Conservation (phyloP, 371 early-diverging fungal species). For the Entomophthora muscae region DNA sequence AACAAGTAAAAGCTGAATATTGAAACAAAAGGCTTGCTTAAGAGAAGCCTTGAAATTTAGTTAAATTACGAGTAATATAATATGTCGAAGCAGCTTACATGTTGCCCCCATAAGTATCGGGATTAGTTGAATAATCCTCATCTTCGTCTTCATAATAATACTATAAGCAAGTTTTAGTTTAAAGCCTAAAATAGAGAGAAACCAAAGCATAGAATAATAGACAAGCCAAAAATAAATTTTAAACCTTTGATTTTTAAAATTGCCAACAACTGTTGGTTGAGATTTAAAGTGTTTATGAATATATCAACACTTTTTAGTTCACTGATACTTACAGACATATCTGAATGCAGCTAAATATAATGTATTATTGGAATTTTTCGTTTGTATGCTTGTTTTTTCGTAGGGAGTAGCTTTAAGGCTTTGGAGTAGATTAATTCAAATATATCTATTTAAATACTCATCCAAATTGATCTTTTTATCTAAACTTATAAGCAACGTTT, state of each 20-base stretch:
- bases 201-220: background rate
- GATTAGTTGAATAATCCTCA: background rate
- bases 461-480: background rate
- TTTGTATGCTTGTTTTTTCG: too few relatives aligned
- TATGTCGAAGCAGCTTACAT: background rate
- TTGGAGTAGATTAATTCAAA: too few relatives aligned
- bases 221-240: background rate
- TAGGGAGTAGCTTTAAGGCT: too few relatives aligned
- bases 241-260: too few relatives aligned
- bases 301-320: too few relatives aligned
- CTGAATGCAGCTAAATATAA: too few relatives aligned
- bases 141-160: conserved; percentile 8
- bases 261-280: too few relatives aligned
- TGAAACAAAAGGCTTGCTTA: too few relatives aligned
- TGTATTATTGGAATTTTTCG: too few relatives aligned
- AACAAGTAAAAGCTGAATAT: too few relatives aligned
- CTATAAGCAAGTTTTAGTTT: background rate
- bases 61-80: background rate
- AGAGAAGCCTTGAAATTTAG: too few relatives aligned
- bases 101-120: background rate
- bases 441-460: background rate
- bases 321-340: background rate
- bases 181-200: background rate
- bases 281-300: too few relatives aligned
- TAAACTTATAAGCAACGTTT: background rate